phyloP scores from a whole-genome alignment of 2,329 filamentous ascomycete species.

The Trichoderma sp. region DNA sequence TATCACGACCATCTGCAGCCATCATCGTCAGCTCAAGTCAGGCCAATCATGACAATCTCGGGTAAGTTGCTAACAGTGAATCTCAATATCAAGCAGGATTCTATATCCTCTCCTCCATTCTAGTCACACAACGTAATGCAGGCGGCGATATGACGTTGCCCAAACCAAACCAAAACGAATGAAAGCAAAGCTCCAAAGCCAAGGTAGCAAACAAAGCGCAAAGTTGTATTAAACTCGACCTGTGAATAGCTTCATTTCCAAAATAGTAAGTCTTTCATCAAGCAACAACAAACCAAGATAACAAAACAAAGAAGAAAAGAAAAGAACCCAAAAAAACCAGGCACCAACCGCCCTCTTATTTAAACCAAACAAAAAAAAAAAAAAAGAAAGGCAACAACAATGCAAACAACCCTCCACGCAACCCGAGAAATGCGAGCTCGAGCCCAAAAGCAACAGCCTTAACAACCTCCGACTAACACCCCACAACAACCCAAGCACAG shows the following conservation, averaged over 20 bases:
- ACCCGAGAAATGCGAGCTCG: background rate
- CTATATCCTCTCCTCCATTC: conserved; percentile 11
- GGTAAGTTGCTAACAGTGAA: background rate
- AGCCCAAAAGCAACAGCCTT: background rate
- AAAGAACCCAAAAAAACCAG: background rate
- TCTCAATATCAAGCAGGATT: background rate
- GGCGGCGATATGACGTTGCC: background rate
- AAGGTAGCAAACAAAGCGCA: background rate
- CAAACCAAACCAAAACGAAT: too few species aligned
- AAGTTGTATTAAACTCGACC: background rate
- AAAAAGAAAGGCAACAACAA: too few species aligned
- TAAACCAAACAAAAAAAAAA: background rate
- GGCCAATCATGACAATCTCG: background rate
- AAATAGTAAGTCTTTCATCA: background rate
- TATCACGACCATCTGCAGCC: background rate
- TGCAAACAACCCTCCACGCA: background rate
- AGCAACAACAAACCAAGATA: background rate
- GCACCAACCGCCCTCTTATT: background rate
- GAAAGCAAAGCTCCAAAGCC: background rate
- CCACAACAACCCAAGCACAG: background rate
- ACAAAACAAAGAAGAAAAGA: background rate
- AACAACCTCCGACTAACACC: background rate
- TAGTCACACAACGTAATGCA: background rate
- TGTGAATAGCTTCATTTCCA: background rate
- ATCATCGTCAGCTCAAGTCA: background rate